Base-by-base conservation (phyloP, 2,329 filamentous ascomycete genomes). In the Penicillium sp. region DNA sequence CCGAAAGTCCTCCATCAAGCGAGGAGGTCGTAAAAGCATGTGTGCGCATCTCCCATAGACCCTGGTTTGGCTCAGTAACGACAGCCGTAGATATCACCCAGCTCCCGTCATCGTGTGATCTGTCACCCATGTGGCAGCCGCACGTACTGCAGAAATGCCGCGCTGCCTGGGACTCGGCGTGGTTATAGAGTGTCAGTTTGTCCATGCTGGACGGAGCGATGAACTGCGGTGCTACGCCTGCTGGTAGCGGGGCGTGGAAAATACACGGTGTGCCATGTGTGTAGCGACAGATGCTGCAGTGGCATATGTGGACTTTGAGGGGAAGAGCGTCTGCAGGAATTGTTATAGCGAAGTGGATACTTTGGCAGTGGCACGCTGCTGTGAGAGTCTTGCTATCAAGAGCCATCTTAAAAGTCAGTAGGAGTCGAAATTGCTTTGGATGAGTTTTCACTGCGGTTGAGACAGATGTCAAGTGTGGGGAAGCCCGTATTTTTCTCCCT, bases 121-220 rank as follows among this genome's bases (percentile, higher is more conserved):
- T 32, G 24, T 57, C 58, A 10, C 60, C 61, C 6, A 65, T 54
- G 9, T 70, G 68, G 22, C 68, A 69, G 10, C 73, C 74, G 50
- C 74, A 77, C 7, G 63, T 72, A 6, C 60, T 61, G 55, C 74
- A 77, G 54, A 72, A 72, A 52, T 68, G 71, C 5, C 64, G 54
- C 22, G 56, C 67, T 13, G 65, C 56, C 5, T 54, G 49, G 4
- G 54, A 51, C 4, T 61, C 51, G 0, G 67, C 63, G 33, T 65
- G 68, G 3, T 57, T 35, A 45, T 71, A 74, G 4, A 22, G 5
- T 12, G 62, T 63, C 9, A 63, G 34, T 3, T 54, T 51, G 4
- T 51, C 43, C 2, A 51, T 41, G 35, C 44, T 48, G 9, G 61
- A 65, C 3, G 60, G 59, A 1, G 49, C 46, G 10, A 61, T 54